phyloP scores from a whole-genome alignment of 192 early-diverging fungal species.

The Coemansia sp. region DNA sequence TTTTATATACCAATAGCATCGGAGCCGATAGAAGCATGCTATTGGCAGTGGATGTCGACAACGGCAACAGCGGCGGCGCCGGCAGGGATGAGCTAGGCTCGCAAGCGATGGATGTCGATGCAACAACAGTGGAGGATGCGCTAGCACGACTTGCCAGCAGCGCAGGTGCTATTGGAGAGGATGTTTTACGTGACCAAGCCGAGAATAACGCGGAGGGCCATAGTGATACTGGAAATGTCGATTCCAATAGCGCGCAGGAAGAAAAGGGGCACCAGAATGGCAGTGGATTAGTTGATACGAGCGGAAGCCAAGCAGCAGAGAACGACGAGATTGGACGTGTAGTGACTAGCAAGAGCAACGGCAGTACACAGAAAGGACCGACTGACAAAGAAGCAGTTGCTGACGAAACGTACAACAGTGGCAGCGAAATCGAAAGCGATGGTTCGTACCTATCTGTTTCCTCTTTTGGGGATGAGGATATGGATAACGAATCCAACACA shows the following conservation, averaged over 20 bases:
- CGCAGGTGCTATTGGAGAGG: background rate
- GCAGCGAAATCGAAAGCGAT: conserved; percentile 4
- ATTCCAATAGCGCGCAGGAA: background rate
- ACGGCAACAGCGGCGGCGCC: background rate
- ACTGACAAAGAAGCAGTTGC: conserved; percentile 1
- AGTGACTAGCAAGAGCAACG: background rate
- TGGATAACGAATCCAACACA: background rate
- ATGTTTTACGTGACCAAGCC: background rate
- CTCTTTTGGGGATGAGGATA: background rate
- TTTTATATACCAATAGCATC: background rate
- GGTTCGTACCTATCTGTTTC: background rate
- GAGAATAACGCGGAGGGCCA: background rate
- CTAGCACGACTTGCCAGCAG: conserved; percentile 38
- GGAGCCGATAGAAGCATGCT: conserved; percentile 21
- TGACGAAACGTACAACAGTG: conserved; percentile 4
- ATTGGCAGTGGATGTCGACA: conserved; percentile 10
- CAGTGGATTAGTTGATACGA: background rate
- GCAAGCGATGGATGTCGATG: conserved; percentile 45
- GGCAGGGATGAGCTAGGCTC: conserved; percentile 18
- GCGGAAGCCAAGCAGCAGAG: background rate
- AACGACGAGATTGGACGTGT: background rate
- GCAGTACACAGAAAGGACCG: conserved; percentile 1
- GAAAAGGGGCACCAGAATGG: conserved; percentile 2
- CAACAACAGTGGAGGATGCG: conserved; percentile 43
- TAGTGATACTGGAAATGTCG: background rate